A percentile compares a stretch with the other conserved stretches of the same genome.
These are phyloP conservation scores for Hypoxylon sp. DNA, from an alignment of 2,329 filamentous ascomycete genomes.

Conservation along the genomic window DNA sequence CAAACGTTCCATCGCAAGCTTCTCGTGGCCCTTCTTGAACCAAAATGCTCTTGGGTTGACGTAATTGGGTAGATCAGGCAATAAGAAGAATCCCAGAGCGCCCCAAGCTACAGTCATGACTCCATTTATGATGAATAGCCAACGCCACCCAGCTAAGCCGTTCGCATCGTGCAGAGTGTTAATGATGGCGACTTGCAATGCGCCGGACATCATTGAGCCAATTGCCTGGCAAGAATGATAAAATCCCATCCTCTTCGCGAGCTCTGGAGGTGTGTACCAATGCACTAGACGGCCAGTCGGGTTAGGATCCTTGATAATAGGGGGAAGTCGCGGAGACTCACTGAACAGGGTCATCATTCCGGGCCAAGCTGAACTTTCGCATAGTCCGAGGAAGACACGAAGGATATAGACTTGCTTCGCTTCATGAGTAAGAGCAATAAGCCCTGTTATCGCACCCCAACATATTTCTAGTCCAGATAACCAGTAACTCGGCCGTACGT, in stretches of 20 bases:
- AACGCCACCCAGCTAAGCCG: slow-evolving; percentile 66
- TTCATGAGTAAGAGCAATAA: slow-evolving; percentile 54
- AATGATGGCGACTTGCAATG: slow-evolving; percentile 67
- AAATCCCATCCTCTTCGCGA: slow-evolving; percentile 67
- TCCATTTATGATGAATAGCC: slow-evolving; percentile 71
- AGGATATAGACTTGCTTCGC: slow-evolving; percentile 57
- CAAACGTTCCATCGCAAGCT: slow-evolving; percentile 61
- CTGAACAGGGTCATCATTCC: slow-evolving; percentile 62
- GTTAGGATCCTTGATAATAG: slow-evolving; percentile 22
- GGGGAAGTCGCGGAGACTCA: slow-evolving; percentile 38
- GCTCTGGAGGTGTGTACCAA: slow-evolving; percentile 60
- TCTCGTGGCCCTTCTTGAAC: slow-evolving; percentile 60
- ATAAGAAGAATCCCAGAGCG: slow-evolving; percentile 64
- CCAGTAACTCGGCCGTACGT: slow-evolving; percentile 56
- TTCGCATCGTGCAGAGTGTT: slow-evolving; percentile 64
- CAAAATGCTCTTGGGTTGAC: slow-evolving; percentile 61
- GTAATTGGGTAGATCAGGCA: slow-evolving; percentile 60
- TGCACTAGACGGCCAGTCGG: slow-evolving; percentile 52
- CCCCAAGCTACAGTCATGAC: slow-evolving; percentile 69
- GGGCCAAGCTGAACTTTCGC: slow-evolving; percentile 59
- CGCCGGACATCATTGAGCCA: slow-evolving; percentile 68
- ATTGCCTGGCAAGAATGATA: slow-evolving; percentile 68
- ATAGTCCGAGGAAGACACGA: slow-evolving; percentile 59
- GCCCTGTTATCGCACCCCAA: slow-evolving; percentile 55
- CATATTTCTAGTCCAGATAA: slow-evolving; percentile 54